Percentiles rank a stretch among this genome's conserved stretches.
phyloP scores from a whole-genome alignment of 495 filamentous ascomycete genomes.

The Aeminium ludgeri region DNA sequence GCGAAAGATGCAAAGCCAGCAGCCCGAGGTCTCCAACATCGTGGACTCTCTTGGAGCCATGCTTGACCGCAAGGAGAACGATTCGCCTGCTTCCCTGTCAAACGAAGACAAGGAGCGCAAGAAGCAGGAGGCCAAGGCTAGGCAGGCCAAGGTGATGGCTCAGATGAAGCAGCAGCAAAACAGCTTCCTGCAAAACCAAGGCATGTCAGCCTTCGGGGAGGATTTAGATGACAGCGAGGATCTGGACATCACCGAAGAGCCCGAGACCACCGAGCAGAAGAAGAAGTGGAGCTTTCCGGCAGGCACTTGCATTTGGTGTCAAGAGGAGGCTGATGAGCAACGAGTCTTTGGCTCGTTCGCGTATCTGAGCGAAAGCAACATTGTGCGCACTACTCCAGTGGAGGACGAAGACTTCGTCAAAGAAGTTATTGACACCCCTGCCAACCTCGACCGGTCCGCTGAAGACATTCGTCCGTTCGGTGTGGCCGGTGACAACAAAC shows the following conservation, averaged over 20 bases:
- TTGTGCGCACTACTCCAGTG: slow-evolving; percentile 72
- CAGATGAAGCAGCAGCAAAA: slow-evolving; percentile 95
- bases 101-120: slow-evolving; percentile 64
- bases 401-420: slow-evolving; percentile 66
- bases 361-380: slow-evolving; percentile 68
- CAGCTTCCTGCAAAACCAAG: slow-evolving; percentile 75
- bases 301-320: slow-evolving; percentile 88
- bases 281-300: slow-evolving; percentile 86
- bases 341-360: slow-evolving; percentile 85
- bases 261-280: slow-evolving; percentile 40
- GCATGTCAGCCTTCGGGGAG: slow-evolving; percentile 63
- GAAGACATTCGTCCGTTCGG: slow-evolving; percentile 75
- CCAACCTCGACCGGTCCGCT: slow-evolving; percentile 66
- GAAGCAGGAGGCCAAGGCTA: slow-evolving; percentile 72
- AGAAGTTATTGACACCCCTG: slow-evolving; percentile 61
- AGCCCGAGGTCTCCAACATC: slow-evolving; percentile 38
- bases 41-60: slow-evolving; percentile 33
- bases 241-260: slow-evolving; percentile 15
- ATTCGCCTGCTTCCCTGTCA: slow-evolving; percentile 36
- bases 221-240: slow-evolving; percentile 44
- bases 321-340: slow-evolving; percentile 84
- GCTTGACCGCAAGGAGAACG: slow-evolving; percentile 38
- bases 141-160: slow-evolving; percentile 87
- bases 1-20: slow-evolving; percentile 72
- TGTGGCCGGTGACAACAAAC: slow-evolving; percentile 69